phyloP scores from a whole-genome alignment of 2,329 filamentous ascomycete genomes.

The Pseudogymnoascus pannorum region DNA sequence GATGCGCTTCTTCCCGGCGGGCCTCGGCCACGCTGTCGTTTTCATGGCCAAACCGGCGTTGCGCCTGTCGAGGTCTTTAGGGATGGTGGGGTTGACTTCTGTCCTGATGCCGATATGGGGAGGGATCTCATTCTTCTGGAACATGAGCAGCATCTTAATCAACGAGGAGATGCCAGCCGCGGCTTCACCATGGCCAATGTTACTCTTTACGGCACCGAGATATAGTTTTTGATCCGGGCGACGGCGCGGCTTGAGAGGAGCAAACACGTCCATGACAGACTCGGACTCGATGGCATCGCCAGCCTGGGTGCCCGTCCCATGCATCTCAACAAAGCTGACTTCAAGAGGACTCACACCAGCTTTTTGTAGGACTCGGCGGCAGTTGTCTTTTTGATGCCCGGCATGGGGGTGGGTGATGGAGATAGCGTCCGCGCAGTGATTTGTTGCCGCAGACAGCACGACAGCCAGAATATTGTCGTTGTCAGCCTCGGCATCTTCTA shows the following conservation, averaged over 20 bases:
- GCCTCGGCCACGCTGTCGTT: slow-evolving; percentile 10
- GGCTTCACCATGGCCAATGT: slow-evolving; percentile 45
- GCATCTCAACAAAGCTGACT: slow-evolving; percentile 9
- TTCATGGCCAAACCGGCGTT: slow-evolving; percentile 11
- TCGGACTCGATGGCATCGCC: slow-evolving; percentile 11
- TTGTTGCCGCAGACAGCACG: slow-evolving; percentile 54
- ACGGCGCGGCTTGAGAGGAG: neutral
- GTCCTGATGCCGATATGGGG: neutral
- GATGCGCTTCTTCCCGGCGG: slow-evolving; percentile 30
- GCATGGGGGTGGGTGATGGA: slow-evolving; percentile 77
- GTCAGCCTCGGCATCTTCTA: slow-evolving; percentile 39
- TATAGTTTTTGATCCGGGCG: slow-evolving; percentile 29
- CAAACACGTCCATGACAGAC: neutral
- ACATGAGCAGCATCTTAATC: slow-evolving; percentile 15
- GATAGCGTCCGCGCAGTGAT: slow-evolving; percentile 58
- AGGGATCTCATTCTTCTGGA: neutral
- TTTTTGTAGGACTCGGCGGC: slow-evolving; percentile 58
- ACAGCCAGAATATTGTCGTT: slow-evolving; percentile 38
- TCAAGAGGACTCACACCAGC: slow-evolving; percentile 58
- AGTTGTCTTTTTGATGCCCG: slow-evolving; percentile 63
- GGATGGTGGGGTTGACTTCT: slow-evolving; percentile 19
- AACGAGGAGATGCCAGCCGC: slow-evolving; percentile 14
- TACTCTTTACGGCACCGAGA: slow-evolving; percentile 56
- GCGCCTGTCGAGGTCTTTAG: slow-evolving; percentile 30
- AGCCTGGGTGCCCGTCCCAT: slow-evolving; percentile 13